Evolutionary conservation across 306 rosid genomes (phyloP), one percentile per base, ranked within the genome.

Genomic region (Rosa multiflora): DNA sequence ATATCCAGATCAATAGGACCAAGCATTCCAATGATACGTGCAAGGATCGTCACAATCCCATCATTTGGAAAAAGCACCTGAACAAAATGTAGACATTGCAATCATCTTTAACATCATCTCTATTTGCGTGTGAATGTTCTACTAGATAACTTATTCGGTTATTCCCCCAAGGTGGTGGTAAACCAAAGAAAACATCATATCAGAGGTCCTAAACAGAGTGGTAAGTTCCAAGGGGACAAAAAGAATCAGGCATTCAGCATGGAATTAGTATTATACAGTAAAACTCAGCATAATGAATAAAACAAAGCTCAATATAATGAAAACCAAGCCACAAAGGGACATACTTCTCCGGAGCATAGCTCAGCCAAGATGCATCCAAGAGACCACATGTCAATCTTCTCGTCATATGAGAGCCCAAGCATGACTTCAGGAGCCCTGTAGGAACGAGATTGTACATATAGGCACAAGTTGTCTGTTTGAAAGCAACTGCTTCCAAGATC

Each of bases 401-500:
- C 92, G 46, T 96, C 90, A 78, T 96, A 96, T 20, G 93, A 90
- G 80, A 93, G 96, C 83, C 99, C 99, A 48, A 96, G 90, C 72
- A 96, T 96, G 81, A 96, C 98, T 89, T 96, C 99, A 20, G 99
- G 99, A 82, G 99, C 99, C 85, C 99, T 83, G 79, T 96, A 96
- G 23, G 99, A 96, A 78, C 99, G 93, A 6, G 99, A 96, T 75
- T 96, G 99, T 64, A 96, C 99, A 59, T 96, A 96, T 14, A 96
- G 87, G 84, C 97, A 91, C 78, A 96, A 82, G 83, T 84, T 90
- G 88, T 96, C 99, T 0, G 96, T 83, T 61, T 64, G 89, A 81
- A 96, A 96, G 85, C 99, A 96, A 84, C 99, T 96, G 84, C 99
- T 96, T 81, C 99, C 99, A 0, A 96, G 96, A 87, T 96, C 99